Conservation (phyloP, 148 eudicot genomes). For the Rhododendron ferrugineum region DNA sequence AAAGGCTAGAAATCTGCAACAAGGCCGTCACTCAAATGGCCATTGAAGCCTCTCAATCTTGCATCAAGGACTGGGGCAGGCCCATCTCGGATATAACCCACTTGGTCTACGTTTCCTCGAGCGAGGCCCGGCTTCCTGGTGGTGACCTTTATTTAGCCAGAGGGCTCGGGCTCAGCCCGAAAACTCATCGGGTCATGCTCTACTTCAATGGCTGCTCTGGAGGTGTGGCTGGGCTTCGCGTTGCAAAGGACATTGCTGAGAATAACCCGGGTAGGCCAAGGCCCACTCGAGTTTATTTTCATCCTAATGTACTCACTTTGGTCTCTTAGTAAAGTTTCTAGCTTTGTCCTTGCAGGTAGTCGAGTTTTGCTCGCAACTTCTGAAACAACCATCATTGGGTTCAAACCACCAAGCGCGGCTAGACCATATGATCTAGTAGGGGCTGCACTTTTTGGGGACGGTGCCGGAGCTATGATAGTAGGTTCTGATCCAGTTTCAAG, state of each 20-base stretch:
- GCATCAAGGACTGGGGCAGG: conserved; percentile 76
- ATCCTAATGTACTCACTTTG: not conserved
- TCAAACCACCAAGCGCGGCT: conserved; percentile 66
- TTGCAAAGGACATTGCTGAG: conserved; percentile 89
- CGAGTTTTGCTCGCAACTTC: conserved; percentile 79
- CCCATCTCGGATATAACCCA: conserved; percentile 80
- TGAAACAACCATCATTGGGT: conserved; percentile 86
- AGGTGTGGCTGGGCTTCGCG: conserved; percentile 87
- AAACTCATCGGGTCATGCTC: conserved; percentile 69
- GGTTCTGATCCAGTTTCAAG: conserved; percentile 47
- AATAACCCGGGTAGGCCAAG: conserved; percentile 65
- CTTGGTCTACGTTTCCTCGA: conserved; percentile 88
- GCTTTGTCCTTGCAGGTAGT: conserved; percentile 21
- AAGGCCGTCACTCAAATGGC: conserved; percentile 94
- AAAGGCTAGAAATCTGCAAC: conserved; percentile 86
- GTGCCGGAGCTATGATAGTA: conserved; percentile 87
- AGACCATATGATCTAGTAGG: conserved; percentile 91
- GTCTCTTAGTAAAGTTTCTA: not conserved
- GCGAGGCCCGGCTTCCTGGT: conserved; percentile 88
- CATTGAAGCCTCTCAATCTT: conserved; percentile 68
- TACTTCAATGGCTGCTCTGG: conserved; percentile 93
- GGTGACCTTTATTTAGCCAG: conserved; percentile 84
- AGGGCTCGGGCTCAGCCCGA: conserved; percentile 73
- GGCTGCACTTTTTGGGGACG: conserved; percentile 92
- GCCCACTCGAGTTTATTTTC: not conserved